A percentile compares a stretch with the other conserved stretches of the same genome.
Evolutionary conservation across 371 early-diverging fungal genomes (phyloP).

Genomic region (Rhizopus delemar): DNA sequence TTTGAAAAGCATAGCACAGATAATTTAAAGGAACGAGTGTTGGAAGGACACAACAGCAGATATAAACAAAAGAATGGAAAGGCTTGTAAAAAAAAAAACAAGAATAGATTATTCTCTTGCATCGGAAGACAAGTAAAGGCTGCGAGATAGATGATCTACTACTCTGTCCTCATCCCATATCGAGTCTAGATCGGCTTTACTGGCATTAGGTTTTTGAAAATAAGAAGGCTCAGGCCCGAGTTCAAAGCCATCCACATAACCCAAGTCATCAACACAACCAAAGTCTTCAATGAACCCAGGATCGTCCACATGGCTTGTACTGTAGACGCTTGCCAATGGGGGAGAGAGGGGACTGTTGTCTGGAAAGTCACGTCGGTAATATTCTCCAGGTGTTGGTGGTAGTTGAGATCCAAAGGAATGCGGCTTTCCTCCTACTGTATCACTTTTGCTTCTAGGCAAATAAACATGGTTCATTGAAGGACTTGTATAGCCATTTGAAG

Average conservation of each 20-base stretch:
- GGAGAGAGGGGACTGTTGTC: not conserved
- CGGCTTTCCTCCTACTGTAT: slow-evolving; percentile 6
- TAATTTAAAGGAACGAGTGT: too few species aligned
- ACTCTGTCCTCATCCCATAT: slow-evolving; percentile 16
- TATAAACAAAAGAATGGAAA: not conserved
- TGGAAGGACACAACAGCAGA: not conserved
- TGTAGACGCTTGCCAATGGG: not conserved
- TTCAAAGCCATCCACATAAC: slow-evolving; percentile 25
- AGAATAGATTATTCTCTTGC: slow-evolving; percentile 12
- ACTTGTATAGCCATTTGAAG: not conserved
- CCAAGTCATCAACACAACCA: slow-evolving; percentile 34
- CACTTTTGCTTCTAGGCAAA: not conserved
- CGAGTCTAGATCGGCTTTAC: slow-evolving; percentile 5
- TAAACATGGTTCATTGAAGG: too few species aligned
- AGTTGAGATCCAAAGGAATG: slow-evolving; percentile 1
- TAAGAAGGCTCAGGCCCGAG: slow-evolving; percentile 6
- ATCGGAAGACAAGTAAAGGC: slow-evolving; percentile 21
- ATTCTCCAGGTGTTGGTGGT: slow-evolving; percentile 7
- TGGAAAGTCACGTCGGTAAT: not conserved
- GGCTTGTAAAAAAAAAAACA: not conserved
- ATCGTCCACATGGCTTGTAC: slow-evolving; percentile 19
- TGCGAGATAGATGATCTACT: slow-evolving; percentile 4
- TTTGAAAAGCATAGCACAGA: too few species aligned
- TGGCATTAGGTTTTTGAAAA: slow-evolving; percentile 1
- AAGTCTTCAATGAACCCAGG: slow-evolving; percentile 43